Evolutionary conservation across 2,329 filamentous ascomycete genomes (phyloP).

Genomic region (Daldinia sp.): DNA sequence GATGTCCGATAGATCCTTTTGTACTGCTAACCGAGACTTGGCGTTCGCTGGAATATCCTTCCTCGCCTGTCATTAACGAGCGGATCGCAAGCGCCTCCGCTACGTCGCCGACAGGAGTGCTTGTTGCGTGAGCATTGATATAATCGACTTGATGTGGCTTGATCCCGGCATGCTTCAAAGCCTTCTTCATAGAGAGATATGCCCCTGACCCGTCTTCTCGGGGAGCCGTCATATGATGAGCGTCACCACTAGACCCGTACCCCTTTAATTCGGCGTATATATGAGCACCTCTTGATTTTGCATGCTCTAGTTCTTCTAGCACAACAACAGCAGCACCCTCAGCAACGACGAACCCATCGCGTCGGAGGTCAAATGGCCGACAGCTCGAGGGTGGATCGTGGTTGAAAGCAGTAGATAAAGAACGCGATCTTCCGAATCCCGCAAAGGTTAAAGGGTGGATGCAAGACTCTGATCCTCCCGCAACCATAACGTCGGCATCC

Average conservation of each 20-base stretch:
- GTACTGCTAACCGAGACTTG: slow-evolving; percentile 90
- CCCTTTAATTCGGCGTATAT: slow-evolving; percentile 92
- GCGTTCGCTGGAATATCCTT: slow-evolving; percentile 70
- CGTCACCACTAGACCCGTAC: slow-evolving; percentile 91
- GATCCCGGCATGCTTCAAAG: slow-evolving; percentile 78
- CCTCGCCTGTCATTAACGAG: slow-evolving; percentile 77
- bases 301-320: slow-evolving; percentile 91
- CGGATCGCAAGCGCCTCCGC: slow-evolving; percentile 90
- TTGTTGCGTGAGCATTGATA: slow-evolving; percentile 95
- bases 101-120: slow-evolving; percentile 84
- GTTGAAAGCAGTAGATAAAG: slow-evolving; percentile 85
- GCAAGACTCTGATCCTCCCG: slow-evolving; percentile 95
- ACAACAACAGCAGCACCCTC: slow-evolving; percentile 91
- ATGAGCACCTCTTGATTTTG: slow-evolving; percentile 78
- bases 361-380: slow-evolving; percentile 84
- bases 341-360: slow-evolving; percentile 90
- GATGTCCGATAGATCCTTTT: slow-evolving; percentile 91
- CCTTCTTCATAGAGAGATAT: slow-evolving; percentile 84
- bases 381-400: slow-evolving; percentile 77
- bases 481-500: slow-evolving; percentile 94
- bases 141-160: slow-evolving; percentile 83
- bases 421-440: slow-evolving; percentile 89
- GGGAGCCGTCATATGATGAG: slow-evolving; percentile 93
- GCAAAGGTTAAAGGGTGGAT: slow-evolving; percentile 94
- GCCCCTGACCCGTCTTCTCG: slow-evolving; percentile 85